phyloP scores from a whole-genome alignment of 441 rosid genomes.

The Geranium incanum region DNA sequence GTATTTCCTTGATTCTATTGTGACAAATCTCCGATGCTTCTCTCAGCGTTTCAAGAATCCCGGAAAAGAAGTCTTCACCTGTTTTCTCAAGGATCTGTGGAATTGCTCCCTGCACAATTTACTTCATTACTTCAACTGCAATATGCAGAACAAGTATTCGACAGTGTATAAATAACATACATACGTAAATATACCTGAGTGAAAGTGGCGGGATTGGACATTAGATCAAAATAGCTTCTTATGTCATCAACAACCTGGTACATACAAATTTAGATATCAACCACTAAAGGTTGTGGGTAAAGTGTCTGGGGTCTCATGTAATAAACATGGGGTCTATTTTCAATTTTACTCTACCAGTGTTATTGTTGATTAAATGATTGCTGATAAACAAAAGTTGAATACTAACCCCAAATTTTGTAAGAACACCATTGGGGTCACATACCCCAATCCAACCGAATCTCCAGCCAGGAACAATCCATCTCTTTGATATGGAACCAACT shows the following conservation, averaged over 20 bases:
- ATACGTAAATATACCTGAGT: slow-evolving; percentile 9
- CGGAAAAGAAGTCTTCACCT: slow-evolving; percentile 16
- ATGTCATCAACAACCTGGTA: slow-evolving; percentile 6
- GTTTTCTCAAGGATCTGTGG: slow-evolving; percentile 20
- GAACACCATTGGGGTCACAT: slow-evolving; percentile 16
- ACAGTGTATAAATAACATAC: no score
- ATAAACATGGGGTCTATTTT: no score
- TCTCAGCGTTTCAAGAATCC: background rate
- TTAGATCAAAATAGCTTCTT: slow-evolving; percentile 1
- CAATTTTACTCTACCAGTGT: no score
- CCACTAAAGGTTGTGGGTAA: background rate
- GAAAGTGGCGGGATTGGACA: slow-evolving; percentile 6
- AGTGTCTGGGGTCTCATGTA: background rate
- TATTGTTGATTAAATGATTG: no score
- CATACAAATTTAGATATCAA: background rate
- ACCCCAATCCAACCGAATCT: slow-evolving; percentile 18
- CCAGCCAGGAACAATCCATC: slow-evolving; percentile 20
- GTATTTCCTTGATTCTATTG: slow-evolving; percentile 19
- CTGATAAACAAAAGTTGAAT: background rate
- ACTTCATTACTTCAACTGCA: no score
- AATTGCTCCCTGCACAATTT: slow-evolving; percentile 18
- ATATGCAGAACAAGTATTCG: no score
- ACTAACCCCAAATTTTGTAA: slow-evolving; percentile 7
- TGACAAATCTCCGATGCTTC: slow-evolving; percentile 14
- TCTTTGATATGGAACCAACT: slow-evolving; percentile 16